phyloP scores from a whole-genome alignment of 2,329 filamentous ascomycete species.

The Lasiodiplodia sp. region DNA sequence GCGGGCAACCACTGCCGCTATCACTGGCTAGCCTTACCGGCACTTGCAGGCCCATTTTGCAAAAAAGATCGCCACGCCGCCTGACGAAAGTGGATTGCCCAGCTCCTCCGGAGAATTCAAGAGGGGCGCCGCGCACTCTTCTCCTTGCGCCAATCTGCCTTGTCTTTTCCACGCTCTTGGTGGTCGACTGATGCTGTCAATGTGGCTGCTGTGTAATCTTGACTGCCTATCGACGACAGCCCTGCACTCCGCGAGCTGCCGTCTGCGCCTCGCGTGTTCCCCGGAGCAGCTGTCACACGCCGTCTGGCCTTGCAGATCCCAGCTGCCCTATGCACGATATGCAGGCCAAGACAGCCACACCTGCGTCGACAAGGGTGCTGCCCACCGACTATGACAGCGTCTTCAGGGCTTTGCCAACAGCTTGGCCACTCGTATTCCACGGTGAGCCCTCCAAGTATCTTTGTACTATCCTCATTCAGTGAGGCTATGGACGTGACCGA shows the following conservation, averaged over 20 bases:
- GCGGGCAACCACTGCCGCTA: constrained; percentile 4
- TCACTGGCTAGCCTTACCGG: constrained; percentile 14
- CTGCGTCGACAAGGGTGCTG: constrained; percentile 1
- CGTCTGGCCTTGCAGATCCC: constrained; percentile 5
- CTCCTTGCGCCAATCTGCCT: background rate
- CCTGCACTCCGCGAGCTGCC: background rate
- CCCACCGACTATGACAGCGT: background rate
- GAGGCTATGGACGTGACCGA: constrained; percentile 3
- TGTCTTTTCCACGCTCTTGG: background rate
- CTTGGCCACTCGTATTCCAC: constrained; percentile 15
- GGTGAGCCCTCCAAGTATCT: background rate
- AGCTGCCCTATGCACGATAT: constrained; percentile 7
- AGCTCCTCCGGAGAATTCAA: constrained; percentile 26
- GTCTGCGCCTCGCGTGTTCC: background rate
- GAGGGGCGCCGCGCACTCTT: constrained; percentile 15
- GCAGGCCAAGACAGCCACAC: constrained; percentile 18
- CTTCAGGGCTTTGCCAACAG: background rate
- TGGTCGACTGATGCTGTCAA: background rate
- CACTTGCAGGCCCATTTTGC: background rate
- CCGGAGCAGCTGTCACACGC: background rate
- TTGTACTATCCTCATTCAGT: constrained; percentile 6
- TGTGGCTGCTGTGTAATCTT: constrained; percentile 9
- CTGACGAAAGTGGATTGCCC: constrained; percentile 4
- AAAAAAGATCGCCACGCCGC: constrained; percentile 6
- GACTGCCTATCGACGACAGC: background rate